Conservation (phyloP, 2,329 filamentous ascomycete species). For the Grosmannia penicillata region DNA sequence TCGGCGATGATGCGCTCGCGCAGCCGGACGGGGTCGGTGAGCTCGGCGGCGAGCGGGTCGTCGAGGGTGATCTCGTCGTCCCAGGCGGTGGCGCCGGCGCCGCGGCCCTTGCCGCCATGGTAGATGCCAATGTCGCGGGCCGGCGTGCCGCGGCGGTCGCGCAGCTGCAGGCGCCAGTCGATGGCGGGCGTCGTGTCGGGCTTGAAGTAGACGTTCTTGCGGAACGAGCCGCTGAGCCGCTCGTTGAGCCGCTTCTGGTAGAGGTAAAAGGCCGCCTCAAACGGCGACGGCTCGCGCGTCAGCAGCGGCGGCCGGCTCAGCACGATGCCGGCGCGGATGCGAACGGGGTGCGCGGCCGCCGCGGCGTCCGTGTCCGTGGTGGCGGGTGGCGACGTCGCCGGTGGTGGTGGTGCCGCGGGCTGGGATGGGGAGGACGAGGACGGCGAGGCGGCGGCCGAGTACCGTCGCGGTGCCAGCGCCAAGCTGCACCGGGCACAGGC, state of each 20-base stretch:
- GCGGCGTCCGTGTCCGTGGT: slow-evolving; percentile 14
- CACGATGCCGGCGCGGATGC: slow-evolving; percentile 53
- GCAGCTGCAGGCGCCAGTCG: slow-evolving; percentile 81
- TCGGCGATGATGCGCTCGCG: slow-evolving; percentile 59
- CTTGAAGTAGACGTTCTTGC: slow-evolving; percentile 89
- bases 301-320: slow-evolving; percentile 79
- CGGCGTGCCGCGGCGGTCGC: slow-evolving; percentile 55
- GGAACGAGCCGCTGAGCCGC: slow-evolving; percentile 74
- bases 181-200: slow-evolving; percentile 68
- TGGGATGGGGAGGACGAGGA: slow-evolving; percentile 9
- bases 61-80: slow-evolving; percentile 80
- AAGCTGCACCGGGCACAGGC: slow-evolving; percentile 20
- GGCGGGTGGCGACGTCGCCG: too few relatives aligned
- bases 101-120: slow-evolving; percentile 27
- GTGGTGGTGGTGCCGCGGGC: too few relatives aligned
- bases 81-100: slow-evolving; percentile 50
- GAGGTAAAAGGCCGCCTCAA: slow-evolving; percentile 88
- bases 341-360: slow-evolving; percentile 11
- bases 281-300: slow-evolving; percentile 68
- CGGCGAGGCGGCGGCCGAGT: slow-evolving; percentile 16
- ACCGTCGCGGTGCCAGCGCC: slow-evolving; percentile 13
- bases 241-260: slow-evolving; percentile 97
- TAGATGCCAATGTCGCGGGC: slow-evolving; percentile 79
- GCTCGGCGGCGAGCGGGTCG: slow-evolving; percentile 38
- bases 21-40: slow-evolving; percentile 40